Evolutionary conservation across 2,329 filamentous ascomycete genomes (phyloP), one percentile per base, ranked within the genome.

Genomic region (Diaporthe amygdali): DNA sequence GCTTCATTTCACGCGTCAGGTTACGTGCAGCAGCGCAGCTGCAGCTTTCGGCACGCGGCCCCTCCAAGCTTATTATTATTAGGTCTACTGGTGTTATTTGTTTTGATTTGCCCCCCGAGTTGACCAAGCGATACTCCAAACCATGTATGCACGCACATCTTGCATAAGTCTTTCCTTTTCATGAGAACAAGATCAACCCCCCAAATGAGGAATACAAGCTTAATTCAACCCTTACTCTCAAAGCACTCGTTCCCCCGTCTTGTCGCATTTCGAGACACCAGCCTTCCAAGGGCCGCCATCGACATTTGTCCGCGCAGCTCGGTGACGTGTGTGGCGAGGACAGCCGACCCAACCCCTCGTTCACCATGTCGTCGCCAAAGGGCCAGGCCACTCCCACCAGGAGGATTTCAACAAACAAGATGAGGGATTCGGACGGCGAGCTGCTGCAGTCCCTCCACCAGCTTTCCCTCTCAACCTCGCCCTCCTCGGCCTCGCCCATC

Each of bases 361-460:
- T 27, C 69, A 71, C 66, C 22, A 73, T 73, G 71, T 69, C 63
- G 41, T 69, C 71, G 49, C 56, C 71, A 41, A 64, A 68, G 15
- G 41, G 44, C 46, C 34, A 68, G 51, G 41, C 64, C 20, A 81
- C 68, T 76, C 78, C 52, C 32, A 73, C 55, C 51, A 69, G 59
- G 67, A 59, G 67, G 44, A n/a, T 47, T 27, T 70, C 67, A 15
- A 59, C 68, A 10, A 66, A 64, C 34, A 52, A 71, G 55, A 25
- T 39, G 17, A 66, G 64, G 30, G 59, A 59, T 34, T 59, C 69
- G 17, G 78, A 79, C 56, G 72, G 70, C 59, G 82, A 80, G 64
- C 76, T 86, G 72, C 77, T 82, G 44, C 80, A 81, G 68, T 84
- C 85, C 32, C 79, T 87, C 66, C 80, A 81, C 71, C 83, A 84